phyloP scores from a whole-genome alignment of 495 filamentous ascomycete species.

The Penicillium paradoxum region DNA sequence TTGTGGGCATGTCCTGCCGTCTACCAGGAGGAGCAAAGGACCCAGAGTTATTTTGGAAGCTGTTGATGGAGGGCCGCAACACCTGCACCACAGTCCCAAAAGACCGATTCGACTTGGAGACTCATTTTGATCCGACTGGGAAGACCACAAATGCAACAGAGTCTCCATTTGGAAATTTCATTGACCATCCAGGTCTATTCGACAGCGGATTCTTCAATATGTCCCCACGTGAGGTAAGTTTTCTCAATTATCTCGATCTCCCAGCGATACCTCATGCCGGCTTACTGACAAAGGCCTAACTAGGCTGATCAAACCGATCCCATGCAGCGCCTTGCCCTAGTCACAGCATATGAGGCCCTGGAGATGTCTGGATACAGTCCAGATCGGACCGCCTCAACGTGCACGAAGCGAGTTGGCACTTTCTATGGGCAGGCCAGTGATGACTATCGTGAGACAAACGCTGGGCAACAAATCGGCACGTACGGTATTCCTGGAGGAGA shows the following conservation, averaged over 20 bases:
- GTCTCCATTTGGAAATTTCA: constrained; percentile 28
- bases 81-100: not conserved
- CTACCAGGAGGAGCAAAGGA: no score
- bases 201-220: constrained; percentile 31
- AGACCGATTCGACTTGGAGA: constrained; percentile 40
- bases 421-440: constrained; percentile 27
- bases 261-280: no score
- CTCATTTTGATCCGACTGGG: constrained; percentile 40
- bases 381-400: constrained; percentile 20
- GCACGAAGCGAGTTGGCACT: constrained; percentile 23
- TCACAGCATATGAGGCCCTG: constrained; percentile 37
- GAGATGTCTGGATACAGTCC: constrained; percentile 28
- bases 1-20: no score
- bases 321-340: constrained; percentile 24
- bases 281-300: no score
- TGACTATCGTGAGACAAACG: not conserved
- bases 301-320: constrained; percentile 35
- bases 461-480: not conserved
- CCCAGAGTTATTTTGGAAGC: no score
- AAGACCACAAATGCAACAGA: constrained; percentile 29
- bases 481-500: constrained; percentile 8
- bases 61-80: no score
- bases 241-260: no score
- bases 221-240: constrained; percentile 26
- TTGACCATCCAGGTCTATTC: constrained; percentile 23